Conservation (phyloP, 1,284 basidiomycete species). For the Stereum hirsutum region DNA sequence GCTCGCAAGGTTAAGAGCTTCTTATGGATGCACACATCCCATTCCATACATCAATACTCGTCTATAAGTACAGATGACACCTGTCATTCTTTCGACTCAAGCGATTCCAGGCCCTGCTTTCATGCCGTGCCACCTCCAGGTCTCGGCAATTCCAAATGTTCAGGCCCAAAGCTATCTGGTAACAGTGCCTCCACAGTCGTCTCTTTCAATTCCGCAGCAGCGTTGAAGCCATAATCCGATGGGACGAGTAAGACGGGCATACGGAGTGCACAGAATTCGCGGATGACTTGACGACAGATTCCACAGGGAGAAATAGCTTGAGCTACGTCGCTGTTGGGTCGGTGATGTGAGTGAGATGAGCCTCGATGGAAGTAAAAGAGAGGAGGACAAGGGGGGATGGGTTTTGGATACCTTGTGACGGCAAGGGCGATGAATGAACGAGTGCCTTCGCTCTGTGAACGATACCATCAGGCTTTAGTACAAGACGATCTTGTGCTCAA, state of each 20-base stretch:
- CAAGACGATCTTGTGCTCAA: conserved; percentile 2
- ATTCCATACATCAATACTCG: too few species aligned
- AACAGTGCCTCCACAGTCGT: conserved; percentile 71
- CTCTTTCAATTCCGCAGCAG: conserved; percentile 41
- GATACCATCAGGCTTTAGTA: too few species aligned
- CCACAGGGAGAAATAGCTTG: conserved; percentile 77
- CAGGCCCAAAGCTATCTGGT: conserved; percentile 87
- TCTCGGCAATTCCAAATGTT: conserved; percentile 50
- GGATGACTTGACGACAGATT: conserved; percentile 85
- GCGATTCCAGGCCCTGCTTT: too few species aligned
- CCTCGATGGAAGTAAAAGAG: too few species aligned
- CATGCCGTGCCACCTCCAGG: too few species aligned
- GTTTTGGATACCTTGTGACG: conserved; percentile 49
- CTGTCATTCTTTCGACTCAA: too few species aligned
- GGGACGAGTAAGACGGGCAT: conserved; percentile 79
- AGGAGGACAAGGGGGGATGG: neutral
- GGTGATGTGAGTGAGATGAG: neutral
- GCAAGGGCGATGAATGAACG: conserved; percentile 63
- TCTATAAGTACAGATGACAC: too few species aligned
- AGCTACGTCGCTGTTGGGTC: conserved; percentile 44
- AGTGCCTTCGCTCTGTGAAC: conserved; percentile 73
- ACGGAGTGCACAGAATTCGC: conserved; percentile 75
- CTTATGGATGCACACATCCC: too few species aligned
- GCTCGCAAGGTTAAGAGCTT: too few species aligned
- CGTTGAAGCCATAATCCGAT: conserved; percentile 31